Conservation (phyloP, 1,284 basidiomycete genomes). For the Stygiomarasmius scandens region DNA sequence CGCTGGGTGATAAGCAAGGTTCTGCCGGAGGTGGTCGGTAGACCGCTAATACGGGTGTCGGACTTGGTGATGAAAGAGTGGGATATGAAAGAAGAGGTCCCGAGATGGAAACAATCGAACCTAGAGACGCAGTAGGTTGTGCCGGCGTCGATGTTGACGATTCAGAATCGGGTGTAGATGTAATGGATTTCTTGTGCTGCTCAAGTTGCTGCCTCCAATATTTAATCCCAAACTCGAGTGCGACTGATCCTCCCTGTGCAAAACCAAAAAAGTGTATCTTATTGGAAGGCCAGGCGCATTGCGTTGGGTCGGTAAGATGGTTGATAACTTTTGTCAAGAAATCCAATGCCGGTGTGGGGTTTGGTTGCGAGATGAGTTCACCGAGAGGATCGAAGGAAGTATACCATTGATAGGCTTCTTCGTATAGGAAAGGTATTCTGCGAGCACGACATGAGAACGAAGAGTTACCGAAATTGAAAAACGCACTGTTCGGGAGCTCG, state of each 20-base stretch:
- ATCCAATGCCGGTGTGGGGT: slow-evolving; percentile 70
- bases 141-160: slow-evolving; percentile 16
- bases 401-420: slow-evolving; percentile 88
- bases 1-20: slow-evolving; percentile 44
- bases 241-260: slow-evolving; percentile 85
- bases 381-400: slow-evolving; percentile 81
- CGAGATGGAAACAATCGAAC: slow-evolving; percentile 69
- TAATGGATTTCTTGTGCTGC: background rate
- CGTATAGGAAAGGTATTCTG: slow-evolving; percentile 82
- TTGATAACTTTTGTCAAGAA: slow-evolving; percentile 56
- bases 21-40: slow-evolving; percentile 54
- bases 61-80: slow-evolving; percentile 50
- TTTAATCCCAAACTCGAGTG: slow-evolving; percentile 64
- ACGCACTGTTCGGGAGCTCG: slow-evolving; percentile 78
- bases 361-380: slow-evolving; percentile 68
- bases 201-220: slow-evolving; percentile 49
- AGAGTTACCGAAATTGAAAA: slow-evolving; percentile 1
- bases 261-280: slow-evolving; percentile 89
- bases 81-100: slow-evolving; percentile 81
- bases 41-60: slow-evolving; percentile 67
- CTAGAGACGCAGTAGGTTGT: slow-evolving; percentile 38
- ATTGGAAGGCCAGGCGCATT: slow-evolving; percentile 66
- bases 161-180: no score
- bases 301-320: slow-evolving; percentile 49
- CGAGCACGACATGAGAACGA: background rate